phyloP scores from a whole-genome alignment of 2,329 filamentous ascomycete species.

The Neocatenulostroma microsporum region DNA sequence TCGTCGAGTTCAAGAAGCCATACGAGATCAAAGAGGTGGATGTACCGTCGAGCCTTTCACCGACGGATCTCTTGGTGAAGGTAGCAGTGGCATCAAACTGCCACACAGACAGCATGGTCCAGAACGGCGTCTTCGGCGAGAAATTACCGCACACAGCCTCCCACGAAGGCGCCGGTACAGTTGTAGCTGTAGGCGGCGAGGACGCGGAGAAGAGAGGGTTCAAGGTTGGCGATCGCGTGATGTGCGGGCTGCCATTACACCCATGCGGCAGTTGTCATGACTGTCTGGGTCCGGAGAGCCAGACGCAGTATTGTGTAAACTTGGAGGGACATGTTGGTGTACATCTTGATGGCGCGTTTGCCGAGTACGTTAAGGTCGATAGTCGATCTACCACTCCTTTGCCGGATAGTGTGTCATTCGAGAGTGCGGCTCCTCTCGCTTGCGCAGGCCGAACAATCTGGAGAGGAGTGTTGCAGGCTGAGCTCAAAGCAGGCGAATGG shows the following conservation, averaged over 20 bases:
- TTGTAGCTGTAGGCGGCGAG: conserved; percentile 40
- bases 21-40: conserved; percentile 46
- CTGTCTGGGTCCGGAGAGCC: conserved; percentile 43
- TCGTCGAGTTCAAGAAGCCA: conserved; percentile 46
- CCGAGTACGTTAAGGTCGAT: conserved; percentile 49
- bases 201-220: conserved; percentile 33
- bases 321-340: conserved; percentile 44
- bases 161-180: conserved; percentile 52
- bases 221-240: conserved; percentile 46
- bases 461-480: conserved; percentile 37
- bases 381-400: conserved; percentile 38
- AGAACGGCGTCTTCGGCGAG: conserved; percentile 41
- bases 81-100: conserved; percentile 55
- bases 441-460: conserved; percentile 49
- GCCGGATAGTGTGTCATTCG: conserved; percentile 43
- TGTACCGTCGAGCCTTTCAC: conserved; percentile 39
- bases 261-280: conserved; percentile 48
- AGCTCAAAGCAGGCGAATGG: conserved; percentile 34
- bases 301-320: conserved; percentile 46
- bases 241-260: conserved; percentile 49
- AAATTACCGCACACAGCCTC: conserved; percentile 47
- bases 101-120: conserved; percentile 53
- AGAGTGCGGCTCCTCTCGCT: conserved; percentile 49
- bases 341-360: conserved; percentile 47
- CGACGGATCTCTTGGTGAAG: conserved; percentile 52